These are phyloP conservation scores for Huntiella omanensis DNA, from an alignment of 2,329 filamentous ascomycete genomes.

Conservation along the genomic window DNA sequence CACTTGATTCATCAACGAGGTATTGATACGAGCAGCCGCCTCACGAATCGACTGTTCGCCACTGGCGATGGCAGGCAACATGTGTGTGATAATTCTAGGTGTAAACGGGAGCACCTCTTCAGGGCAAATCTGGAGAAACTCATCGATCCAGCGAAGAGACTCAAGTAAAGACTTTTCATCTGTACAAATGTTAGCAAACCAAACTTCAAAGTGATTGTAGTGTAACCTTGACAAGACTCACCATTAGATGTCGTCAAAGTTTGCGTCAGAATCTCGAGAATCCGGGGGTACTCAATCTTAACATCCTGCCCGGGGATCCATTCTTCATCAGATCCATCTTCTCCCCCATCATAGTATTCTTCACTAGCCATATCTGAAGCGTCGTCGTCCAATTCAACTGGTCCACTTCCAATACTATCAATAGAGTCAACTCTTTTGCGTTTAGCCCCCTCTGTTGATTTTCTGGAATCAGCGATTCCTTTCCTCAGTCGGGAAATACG, in stretches of 20 bases:
- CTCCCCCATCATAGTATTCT: conserved; percentile 35
- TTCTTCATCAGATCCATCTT: conserved; percentile 57
- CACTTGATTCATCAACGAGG: conserved; percentile 81
- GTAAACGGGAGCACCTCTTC: conserved; percentile 93
- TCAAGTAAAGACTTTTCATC: conserved; percentile 88
- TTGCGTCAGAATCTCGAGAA: conserved; percentile 76
- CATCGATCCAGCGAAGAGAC: conserved; percentile 84
- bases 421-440: conserved; percentile 51
- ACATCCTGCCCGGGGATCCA: conserved; percentile 97
- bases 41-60: conserved; percentile 75
- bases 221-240: conserved; percentile 20
- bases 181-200: conserved; percentile 16
- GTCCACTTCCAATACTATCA: conserved; percentile 40
- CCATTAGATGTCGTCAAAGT: conserved; percentile 71
- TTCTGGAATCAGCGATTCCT: conserved; percentile 72
- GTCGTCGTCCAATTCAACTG: conserved; percentile 38
- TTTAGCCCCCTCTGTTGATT: conserved; percentile 46
- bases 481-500: conserved; percentile 86
- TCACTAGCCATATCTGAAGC: conserved; percentile 37
- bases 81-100: conserved; percentile 74
- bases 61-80: conserved; percentile 86
- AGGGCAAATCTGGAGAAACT: conserved; percentile 90
- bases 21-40: conserved; percentile 77
- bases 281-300: conserved; percentile 78
- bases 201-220: background rate